phyloP scores from a whole-genome alignment of 148 eudicot species.

The Amaranthus palmeri region DNA sequence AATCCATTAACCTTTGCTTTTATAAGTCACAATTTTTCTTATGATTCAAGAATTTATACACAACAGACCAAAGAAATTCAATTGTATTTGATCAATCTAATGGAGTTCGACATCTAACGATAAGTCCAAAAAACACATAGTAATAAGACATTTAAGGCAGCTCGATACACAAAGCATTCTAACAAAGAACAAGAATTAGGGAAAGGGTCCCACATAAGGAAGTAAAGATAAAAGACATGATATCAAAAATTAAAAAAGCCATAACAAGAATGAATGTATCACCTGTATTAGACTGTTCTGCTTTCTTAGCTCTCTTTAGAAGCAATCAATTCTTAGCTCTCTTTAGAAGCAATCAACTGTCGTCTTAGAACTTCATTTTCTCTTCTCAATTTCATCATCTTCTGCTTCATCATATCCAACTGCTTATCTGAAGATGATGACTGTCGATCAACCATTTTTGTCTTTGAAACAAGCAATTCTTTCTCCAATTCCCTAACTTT shows the following conservation, averaged over 20 bases:
- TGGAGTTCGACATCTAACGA: too few relatives aligned
- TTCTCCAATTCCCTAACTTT: slow-evolving; percentile 32
- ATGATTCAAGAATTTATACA: too few relatives aligned
- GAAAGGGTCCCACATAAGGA: too few relatives aligned
- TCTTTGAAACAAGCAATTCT: slow-evolving; percentile 25
- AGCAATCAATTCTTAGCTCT: slow-evolving; percentile 3
- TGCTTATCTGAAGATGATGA: slow-evolving; percentile 25
- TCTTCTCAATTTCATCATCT: slow-evolving; percentile 32
- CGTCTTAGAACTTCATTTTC: slow-evolving; percentile 27
- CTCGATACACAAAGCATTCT: too few relatives aligned
- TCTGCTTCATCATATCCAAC: slow-evolving; percentile 28
- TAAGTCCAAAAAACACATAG: too few relatives aligned
- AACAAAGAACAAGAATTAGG: too few relatives aligned
- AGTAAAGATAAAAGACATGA: too few relatives aligned
- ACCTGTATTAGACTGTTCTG: not conserved
- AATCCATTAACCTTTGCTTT: too few relatives aligned
- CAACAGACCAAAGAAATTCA: too few relatives aligned
- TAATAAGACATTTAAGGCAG: too few relatives aligned
- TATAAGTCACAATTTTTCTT: too few relatives aligned
- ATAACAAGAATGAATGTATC: not conserved
- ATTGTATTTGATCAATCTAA: too few relatives aligned
- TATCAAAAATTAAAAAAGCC: not conserved
- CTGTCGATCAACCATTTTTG: slow-evolving; percentile 13
- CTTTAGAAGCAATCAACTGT: slow-evolving; percentile 11
- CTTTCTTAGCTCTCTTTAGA: not conserved